phyloP scores from a whole-genome alignment of 2,329 filamentous ascomycete genomes.

The Madurella fahalii region DNA sequence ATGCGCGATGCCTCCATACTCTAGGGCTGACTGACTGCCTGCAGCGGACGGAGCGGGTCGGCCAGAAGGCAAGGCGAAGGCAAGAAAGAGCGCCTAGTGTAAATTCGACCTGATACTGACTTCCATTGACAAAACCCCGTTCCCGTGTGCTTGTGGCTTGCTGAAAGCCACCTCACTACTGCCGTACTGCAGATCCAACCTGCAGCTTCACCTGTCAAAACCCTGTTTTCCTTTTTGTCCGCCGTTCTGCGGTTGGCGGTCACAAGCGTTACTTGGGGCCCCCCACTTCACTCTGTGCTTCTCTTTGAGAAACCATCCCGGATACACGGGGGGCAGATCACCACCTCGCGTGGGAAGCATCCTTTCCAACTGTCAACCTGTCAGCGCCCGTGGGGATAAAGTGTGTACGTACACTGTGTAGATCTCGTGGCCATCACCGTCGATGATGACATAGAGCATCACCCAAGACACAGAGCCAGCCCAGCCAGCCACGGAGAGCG shows the following conservation, averaged over 20 bases:
- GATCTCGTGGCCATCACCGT: background rate
- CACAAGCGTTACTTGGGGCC: too few species aligned
- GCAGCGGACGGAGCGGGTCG: constrained; percentile 4
- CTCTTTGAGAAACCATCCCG: too few species aligned
- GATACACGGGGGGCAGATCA: too few species aligned
- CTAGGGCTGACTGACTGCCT: constrained; percentile 3
- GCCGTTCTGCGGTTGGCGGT: too few species aligned
- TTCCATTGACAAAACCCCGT: too few species aligned
- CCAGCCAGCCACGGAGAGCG: background rate
- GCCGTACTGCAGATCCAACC: background rate
- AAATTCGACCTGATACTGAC: too few species aligned
- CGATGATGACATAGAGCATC: background rate
- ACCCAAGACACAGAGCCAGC: background rate
- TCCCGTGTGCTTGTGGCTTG: constrained; percentile 7
- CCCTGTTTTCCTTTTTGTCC: background rate
- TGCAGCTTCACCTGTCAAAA: constrained; percentile 2
- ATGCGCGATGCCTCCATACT: background rate
- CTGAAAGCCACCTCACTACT: constrained; percentile 2
- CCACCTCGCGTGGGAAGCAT: too few species aligned
- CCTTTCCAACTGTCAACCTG: too few species aligned
- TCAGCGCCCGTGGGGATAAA: background rate
- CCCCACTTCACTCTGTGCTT: too few species aligned
- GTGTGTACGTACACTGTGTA: background rate
- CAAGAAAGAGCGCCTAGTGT: too few species aligned
- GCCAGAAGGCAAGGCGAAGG: background rate